Percentiles rank a stretch among this genome's conserved stretches.
Conservation (phyloP, 140 eudicot species). For the Erigeron philadelphicus region DNA sequence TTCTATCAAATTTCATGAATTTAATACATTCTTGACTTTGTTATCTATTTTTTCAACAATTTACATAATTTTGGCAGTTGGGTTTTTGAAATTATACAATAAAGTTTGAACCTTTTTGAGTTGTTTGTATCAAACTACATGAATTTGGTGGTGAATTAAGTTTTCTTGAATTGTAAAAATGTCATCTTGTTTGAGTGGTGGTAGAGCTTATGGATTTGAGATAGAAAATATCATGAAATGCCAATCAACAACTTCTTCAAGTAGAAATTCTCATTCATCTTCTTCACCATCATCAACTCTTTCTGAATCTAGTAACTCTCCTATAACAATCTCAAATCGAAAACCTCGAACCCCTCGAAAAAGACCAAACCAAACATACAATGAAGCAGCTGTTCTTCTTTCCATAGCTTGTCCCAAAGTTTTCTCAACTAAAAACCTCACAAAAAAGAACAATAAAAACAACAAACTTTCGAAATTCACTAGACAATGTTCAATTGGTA, state of each 20-base stretch:
- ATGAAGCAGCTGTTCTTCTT: slow-evolving; percentile 78
- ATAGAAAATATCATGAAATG: slow-evolving; percentile 45
- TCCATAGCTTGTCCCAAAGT: slow-evolving; percentile 88
- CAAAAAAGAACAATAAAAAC: slow-evolving; percentile 17
- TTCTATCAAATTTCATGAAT: not conserved
- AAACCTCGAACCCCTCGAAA: slow-evolving; percentile 78
- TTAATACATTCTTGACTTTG: not conserved
- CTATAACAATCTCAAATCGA: slow-evolving; percentile 47
- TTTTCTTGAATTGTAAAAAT: slow-evolving; percentile 27
- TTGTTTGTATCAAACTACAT: not conserved
- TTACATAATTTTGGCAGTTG: slow-evolving; percentile 11
- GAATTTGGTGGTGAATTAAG: slow-evolving; percentile 23
- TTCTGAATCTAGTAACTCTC: slow-evolving; percentile 67
- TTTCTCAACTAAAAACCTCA: slow-evolving; percentile 64
- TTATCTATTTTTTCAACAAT: not conserved
- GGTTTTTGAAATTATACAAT: slow-evolving; percentile 10
- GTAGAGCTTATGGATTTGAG: slow-evolving; percentile 53
- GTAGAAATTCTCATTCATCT: slow-evolving; percentile 39
- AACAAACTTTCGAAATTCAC: slow-evolving; percentile 47
- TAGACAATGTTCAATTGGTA: slow-evolving; percentile 21
- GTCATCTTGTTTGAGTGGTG: slow-evolving; percentile 49
- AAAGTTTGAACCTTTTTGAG: not conserved
- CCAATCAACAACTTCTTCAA: slow-evolving; percentile 36
- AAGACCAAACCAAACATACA: slow-evolving; percentile 77
- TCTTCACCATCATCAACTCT: slow-evolving; percentile 64